A percentile compares a stretch with the other conserved stretches of the same genome.
phyloP scores from a whole-genome alignment of 2,329 filamentous ascomycete genomes.

The Ophiostoma novo-ulmi region DNA sequence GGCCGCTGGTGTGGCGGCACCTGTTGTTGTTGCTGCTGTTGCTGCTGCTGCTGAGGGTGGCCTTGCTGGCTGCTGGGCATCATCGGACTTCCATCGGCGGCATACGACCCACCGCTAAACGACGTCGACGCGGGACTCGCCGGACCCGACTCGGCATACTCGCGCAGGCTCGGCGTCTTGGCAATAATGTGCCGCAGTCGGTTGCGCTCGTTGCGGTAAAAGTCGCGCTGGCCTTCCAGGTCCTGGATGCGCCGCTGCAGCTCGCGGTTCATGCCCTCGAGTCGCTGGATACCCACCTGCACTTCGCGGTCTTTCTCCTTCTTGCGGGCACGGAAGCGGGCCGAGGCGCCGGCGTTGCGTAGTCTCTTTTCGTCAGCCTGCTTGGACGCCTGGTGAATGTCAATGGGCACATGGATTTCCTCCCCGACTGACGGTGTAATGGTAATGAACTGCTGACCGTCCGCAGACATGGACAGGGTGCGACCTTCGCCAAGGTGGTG shows the following conservation, averaged over 20 bases:
- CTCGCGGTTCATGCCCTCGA: constrained; percentile 65
- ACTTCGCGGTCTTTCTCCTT: constrained; percentile 78
- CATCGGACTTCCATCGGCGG: constrained; percentile 38
- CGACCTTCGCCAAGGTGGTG: neutral
- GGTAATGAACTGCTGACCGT: constrained; percentile 33
- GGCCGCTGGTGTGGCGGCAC: neutral
- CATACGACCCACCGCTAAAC: constrained; percentile 35
- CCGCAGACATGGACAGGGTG: constrained; percentile 26
- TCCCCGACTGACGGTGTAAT: constrained; percentile 39
- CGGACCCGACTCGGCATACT: constrained; percentile 48
- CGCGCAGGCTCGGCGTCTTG: constrained; percentile 52
- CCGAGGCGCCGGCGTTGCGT: constrained; percentile 79
- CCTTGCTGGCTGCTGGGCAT: constrained; percentile 12
- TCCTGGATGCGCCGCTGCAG: constrained; percentile 51
- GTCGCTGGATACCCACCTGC: constrained; percentile 60
- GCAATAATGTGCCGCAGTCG: constrained; percentile 62
- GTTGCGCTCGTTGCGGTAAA: constrained; percentile 68
- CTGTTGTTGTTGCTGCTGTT: constrained; percentile 14
- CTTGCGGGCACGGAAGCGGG: constrained; percentile 71
- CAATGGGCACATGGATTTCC: constrained; percentile 60
- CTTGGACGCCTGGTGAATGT: constrained; percentile 75
- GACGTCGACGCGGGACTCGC: constrained; percentile 44
- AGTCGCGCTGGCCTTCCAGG: constrained; percentile 60
- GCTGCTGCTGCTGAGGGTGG: constrained; percentile 9
- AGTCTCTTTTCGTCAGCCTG: constrained; percentile 80